phyloP scores from a whole-genome alignment of 805 yeast species.

The Hanseniaspora singularis region DNA sequence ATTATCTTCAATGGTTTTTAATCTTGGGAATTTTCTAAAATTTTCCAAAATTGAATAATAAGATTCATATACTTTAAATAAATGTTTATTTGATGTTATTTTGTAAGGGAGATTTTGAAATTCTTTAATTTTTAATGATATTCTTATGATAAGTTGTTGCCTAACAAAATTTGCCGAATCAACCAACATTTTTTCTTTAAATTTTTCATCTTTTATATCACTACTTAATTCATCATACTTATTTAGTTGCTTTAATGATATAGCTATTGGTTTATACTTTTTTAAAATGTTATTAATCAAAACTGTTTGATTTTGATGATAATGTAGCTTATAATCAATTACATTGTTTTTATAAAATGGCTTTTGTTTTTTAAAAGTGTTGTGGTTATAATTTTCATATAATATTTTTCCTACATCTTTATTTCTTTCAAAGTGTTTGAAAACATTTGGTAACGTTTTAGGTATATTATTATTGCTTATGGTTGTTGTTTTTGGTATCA shows the following conservation, averaged over 20 bases:
- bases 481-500: not conserved
- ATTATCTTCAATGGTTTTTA: conserved; percentile 63
- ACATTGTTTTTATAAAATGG: conserved; percentile 3
- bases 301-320: conserved; percentile 14
- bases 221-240: conserved; percentile 56
- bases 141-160: conserved; percentile 69
- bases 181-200: conserved; percentile 56
- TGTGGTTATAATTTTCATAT: conserved; percentile 9
- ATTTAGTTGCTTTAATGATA: conserved; percentile 78
- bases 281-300: conserved; percentile 10
- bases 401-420: conserved; percentile 6
- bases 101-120: conserved; percentile 74
- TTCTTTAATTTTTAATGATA: conserved; percentile 68
- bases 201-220: conserved; percentile 31
- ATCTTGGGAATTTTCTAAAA: conserved; percentile 59
- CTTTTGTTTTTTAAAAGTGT: conserved; percentile 10
- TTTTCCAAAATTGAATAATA: conserved; percentile 81
- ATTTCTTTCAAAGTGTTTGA: not conserved
- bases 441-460: conserved; percentile 8
- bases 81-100: conserved; percentile 72
- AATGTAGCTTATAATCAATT: conserved; percentile 13
- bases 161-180: conserved; percentile 82
- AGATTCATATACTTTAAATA: conserved; percentile 77
- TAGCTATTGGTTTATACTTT: conserved; percentile 68
- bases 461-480: not conserved